These are phyloP conservation scores for Termitomyces sp. DNA, from an alignment of 768 basidiomycete genomes.

Conservation along the genomic window DNA sequence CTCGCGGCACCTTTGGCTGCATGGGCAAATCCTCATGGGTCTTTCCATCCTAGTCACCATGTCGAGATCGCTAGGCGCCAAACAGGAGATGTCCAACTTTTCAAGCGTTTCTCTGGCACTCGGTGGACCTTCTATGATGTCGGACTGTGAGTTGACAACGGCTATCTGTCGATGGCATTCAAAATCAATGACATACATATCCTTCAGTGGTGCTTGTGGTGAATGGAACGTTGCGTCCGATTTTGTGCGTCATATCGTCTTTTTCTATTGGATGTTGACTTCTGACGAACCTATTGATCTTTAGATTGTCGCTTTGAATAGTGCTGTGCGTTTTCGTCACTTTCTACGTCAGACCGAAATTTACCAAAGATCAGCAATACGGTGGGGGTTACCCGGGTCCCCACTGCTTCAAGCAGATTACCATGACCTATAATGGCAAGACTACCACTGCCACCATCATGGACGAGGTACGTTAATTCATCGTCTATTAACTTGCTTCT, in stretches of 20 bases:
- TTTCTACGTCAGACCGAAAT: neutral
- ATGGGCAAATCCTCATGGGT: conserved; percentile 25
- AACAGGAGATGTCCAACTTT: conserved; percentile 16
- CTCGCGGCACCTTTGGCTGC: conserved; percentile 25
- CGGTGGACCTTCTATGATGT: conserved; percentile 29
- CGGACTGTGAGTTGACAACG: conserved; percentile 20
- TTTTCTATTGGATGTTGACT: neutral
- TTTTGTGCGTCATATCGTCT: conserved; percentile 18
- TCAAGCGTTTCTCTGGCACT: conserved; percentile 19
- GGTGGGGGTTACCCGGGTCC: conserved; percentile 35
- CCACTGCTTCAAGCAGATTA: conserved; percentile 59
- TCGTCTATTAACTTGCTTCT: conserved; percentile 12
- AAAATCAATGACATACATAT: neutral
- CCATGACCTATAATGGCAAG: conserved; percentile 58
- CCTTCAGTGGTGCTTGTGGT: conserved; percentile 27
- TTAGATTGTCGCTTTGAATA: conserved; percentile 29
- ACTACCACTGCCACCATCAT: conserved; percentile 51
- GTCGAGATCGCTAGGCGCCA: conserved; percentile 22
- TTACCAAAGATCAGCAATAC: conserved; percentile 47
- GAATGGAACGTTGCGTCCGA: conserved; percentile 20
- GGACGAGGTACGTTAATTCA: conserved; percentile 44
- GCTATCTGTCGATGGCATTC: neutral
- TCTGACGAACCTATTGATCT: neutral
- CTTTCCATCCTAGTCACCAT: conserved; percentile 17
- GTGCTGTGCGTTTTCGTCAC: conserved; percentile 23